These are phyloP conservation scores for Gnomoniopsis smithogilvyi DNA, from an alignment of 2,329 filamentous ascomycete genomes.

Conservation along the genomic window DNA sequence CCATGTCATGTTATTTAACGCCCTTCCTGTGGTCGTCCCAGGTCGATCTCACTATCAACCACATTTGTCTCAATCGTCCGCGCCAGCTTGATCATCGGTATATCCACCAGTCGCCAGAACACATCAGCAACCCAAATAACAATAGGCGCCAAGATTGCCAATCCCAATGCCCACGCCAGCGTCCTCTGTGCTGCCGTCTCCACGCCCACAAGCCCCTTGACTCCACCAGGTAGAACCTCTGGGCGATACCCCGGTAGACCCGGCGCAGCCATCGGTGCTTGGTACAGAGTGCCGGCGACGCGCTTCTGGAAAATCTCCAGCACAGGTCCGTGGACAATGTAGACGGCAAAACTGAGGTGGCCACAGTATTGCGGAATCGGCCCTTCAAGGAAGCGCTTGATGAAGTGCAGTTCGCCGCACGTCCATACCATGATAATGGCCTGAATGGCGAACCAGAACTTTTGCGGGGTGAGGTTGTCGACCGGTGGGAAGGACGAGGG, in stretches of 20 bases:
- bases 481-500: constrained; percentile 31
- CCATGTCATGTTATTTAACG: neutral
- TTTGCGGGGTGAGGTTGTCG: constrained; percentile 30
- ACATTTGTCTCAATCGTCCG: constrained; percentile 25
- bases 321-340: constrained; percentile 54
- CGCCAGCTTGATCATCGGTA: constrained; percentile 29
- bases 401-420: constrained; percentile 30
- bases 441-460: constrained; percentile 35
- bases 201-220: constrained; percentile 31
- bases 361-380: constrained; percentile 52
- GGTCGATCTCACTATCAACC: constrained; percentile 15
- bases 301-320: constrained; percentile 34
- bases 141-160: constrained; percentile 30
- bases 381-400: constrained; percentile 41
- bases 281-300: constrained; percentile 26
- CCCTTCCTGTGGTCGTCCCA: constrained; percentile 7
- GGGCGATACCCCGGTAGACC: constrained; percentile 21
- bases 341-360: constrained; percentile 54
- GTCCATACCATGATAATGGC: constrained; percentile 36
- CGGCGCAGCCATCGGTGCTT: constrained; percentile 22
- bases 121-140: constrained; percentile 56
- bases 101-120: constrained; percentile 58
- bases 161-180: constrained; percentile 35
- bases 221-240: constrained; percentile 23
- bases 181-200: constrained; percentile 27